Evolutionary conservation across 2,329 filamentous ascomycete species (phyloP).

Genomic region (Monascus ruber): DNA sequence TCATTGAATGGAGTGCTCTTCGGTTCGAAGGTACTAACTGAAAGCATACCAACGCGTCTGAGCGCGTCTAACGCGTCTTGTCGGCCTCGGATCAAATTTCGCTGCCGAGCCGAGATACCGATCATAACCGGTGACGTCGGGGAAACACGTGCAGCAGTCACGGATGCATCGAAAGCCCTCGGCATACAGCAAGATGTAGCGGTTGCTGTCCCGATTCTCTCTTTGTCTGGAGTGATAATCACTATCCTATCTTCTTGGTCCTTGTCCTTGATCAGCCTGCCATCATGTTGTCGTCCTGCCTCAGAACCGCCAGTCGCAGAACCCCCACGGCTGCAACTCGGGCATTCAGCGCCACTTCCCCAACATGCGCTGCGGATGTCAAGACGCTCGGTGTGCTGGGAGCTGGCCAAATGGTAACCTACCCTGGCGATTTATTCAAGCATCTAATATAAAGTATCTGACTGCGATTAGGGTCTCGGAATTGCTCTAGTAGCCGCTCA

Average conservation of each 20-base stretch:
- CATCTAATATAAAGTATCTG: too few relatives aligned
- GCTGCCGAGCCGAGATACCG: constrained; percentile 9
- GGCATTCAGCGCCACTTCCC: constrained; percentile 58
- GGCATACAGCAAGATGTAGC: too few relatives aligned
- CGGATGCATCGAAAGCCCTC: too few relatives aligned
- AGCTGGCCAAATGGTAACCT: constrained; percentile 83
- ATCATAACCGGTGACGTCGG: constrained; percentile 22
- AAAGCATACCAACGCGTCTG: too few relatives aligned
- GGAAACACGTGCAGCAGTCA: constrained; percentile 1
- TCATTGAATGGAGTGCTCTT: constrained; percentile 9
- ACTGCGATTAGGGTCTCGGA: constrained; percentile 62
- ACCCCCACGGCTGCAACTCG: constrained; percentile 31
- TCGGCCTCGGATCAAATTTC: too few relatives aligned
- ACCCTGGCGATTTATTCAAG: not conserved
- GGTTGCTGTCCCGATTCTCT: too few relatives aligned
- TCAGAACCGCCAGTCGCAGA: constrained; percentile 20
- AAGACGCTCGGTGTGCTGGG: constrained; percentile 86
- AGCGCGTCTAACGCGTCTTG: constrained; percentile 16
- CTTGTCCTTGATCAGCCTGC: not conserved
- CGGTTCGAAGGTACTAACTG: constrained; percentile 12
- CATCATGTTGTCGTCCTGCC: constrained; percentile 25
- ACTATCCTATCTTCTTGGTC: too few relatives aligned
- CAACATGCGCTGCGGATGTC: constrained; percentile 57
- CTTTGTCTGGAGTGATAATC: too few relatives aligned
- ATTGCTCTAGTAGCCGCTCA: constrained; percentile 91